These are phyloP conservation scores for Candida frijolesensis DNA, from an alignment of 1,139 yeast species.

Conservation along the genomic window DNA sequence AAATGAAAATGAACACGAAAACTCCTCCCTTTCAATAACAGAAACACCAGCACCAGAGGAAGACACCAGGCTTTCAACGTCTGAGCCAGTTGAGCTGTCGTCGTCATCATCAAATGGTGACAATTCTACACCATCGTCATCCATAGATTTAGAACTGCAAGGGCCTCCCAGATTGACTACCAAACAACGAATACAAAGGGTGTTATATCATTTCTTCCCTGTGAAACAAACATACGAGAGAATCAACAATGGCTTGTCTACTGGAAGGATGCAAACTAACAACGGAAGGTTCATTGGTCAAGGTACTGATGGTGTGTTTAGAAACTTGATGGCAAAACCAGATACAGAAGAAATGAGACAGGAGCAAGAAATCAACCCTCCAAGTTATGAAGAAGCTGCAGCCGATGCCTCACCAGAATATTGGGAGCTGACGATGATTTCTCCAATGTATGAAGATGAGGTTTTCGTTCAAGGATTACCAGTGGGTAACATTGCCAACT, in stretches of 20 bases:
- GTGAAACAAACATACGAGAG: slow-evolving; percentile 48
- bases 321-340: slow-evolving; percentile 87
- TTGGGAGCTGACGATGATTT: slow-evolving; percentile 89
- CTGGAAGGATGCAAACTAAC: slow-evolving; percentile 50
- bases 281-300: slow-evolving; percentile 51
- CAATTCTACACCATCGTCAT: neutral
- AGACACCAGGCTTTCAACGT: slow-evolving; percentile 5
- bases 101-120: neutral
- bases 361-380: slow-evolving; percentile 63
- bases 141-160: slow-evolving; percentile 16
- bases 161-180: slow-evolving; percentile 23
- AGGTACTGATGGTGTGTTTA: slow-evolving; percentile 88
- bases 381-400: slow-evolving; percentile 93
- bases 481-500: slow-evolving; percentile 88
- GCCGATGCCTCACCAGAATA: slow-evolving; percentile 95
- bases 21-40: neutral
- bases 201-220: slow-evolving; percentile 39
- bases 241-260: slow-evolving; percentile 43
- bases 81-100: neutral
- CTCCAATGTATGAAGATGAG: slow-evolving; percentile 84
- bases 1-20: neutral
- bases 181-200: slow-evolving; percentile 34
- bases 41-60: slow-evolving; percentile 1
- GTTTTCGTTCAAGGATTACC: slow-evolving; percentile 94
- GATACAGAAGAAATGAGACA: slow-evolving; percentile 49